Percentiles rank a stretch among this genome's conserved stretches.
phyloP scores from a whole-genome alignment of 2,329 filamentous ascomycete genomes.

The Aspergillus texensis region DNA sequence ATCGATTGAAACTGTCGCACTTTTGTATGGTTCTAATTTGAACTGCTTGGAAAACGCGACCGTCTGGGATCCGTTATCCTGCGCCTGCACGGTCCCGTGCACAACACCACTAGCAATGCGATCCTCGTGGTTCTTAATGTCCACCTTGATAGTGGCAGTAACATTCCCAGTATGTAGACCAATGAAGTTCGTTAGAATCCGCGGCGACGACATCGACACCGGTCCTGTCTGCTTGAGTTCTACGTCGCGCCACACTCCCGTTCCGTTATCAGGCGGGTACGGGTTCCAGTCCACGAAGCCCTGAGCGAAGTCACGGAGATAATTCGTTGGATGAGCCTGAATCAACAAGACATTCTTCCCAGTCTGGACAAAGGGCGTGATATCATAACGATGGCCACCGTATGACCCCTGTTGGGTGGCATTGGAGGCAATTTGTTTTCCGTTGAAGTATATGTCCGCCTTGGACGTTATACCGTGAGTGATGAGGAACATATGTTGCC shows the following conservation, averaged over 20 bases:
- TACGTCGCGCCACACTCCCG: constrained; percentile 64
- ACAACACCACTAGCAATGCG: constrained; percentile 21
- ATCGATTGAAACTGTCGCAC: constrained; percentile 43
- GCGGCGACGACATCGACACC: constrained; percentile 48
- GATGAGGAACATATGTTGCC: constrained; percentile 55
- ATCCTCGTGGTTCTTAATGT: constrained; percentile 39
- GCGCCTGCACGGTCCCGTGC: constrained; percentile 23
- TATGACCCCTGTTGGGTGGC: constrained; percentile 59
- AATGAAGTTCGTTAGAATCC: constrained; percentile 50
- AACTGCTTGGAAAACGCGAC: constrained; percentile 35
- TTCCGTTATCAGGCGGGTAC: constrained; percentile 63
- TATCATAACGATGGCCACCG: constrained; percentile 57
- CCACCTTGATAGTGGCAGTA: constrained; percentile 36
- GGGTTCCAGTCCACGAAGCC: constrained; percentile 68
- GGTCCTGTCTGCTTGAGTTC: constrained; percentile 58
- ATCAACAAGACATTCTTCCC: constrained; percentile 57
- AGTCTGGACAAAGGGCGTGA: constrained; percentile 47
- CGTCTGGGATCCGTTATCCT: constrained; percentile 15
- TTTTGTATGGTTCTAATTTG: constrained; percentile 42
- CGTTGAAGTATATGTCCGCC: constrained; percentile 64
- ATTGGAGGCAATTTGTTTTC: constrained; percentile 53
- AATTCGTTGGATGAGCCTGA: constrained; percentile 60
- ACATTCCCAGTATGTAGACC: constrained; percentile 39
- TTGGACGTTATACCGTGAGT: constrained; percentile 64
- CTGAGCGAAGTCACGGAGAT: constrained; percentile 60